These are phyloP conservation scores for Pichia norvegensis DNA, from an alignment of 1,139 yeast species.

Conservation along the genomic window DNA sequence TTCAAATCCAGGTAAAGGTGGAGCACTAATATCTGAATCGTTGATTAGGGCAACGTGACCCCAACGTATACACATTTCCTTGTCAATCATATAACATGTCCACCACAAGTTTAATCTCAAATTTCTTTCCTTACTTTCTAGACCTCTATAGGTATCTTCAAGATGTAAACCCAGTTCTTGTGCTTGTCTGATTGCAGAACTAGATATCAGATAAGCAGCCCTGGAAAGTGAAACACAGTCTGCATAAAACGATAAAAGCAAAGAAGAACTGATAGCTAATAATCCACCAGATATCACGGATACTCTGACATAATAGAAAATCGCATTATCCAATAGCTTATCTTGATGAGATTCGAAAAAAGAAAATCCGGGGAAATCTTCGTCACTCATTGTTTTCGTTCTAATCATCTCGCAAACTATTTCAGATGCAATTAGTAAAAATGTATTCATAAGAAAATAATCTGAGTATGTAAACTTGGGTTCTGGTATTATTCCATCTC, in stretches of 20 bases:
- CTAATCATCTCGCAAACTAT: slow-evolving; percentile 11
- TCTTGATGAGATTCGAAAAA: slow-evolving; percentile 14
- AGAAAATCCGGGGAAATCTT: slow-evolving; percentile 4
- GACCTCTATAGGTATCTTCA: slow-evolving; percentile 37
- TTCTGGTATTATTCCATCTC: slow-evolving; percentile 20
- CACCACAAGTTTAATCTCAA: slow-evolving; percentile 46
- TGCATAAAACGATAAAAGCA: slow-evolving; percentile 39
- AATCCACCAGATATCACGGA: slow-evolving; percentile 45
- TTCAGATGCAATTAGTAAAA: slow-evolving; percentile 17
- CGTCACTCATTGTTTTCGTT: not conserved
- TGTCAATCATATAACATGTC: slow-evolving; percentile 47
- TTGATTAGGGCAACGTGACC: slow-evolving; percentile 57
- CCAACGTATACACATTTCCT: slow-evolving; percentile 44
- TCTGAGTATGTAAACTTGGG: slow-evolving; percentile 23
- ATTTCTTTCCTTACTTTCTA: slow-evolving; percentile 34
- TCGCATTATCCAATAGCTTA: slow-evolving; percentile 28
- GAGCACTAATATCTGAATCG: slow-evolving; percentile 40
- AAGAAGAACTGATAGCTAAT: slow-evolving; percentile 41
- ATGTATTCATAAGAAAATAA: slow-evolving; percentile 23
- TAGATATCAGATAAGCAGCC: slow-evolving; percentile 36
- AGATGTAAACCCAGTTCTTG: slow-evolving; percentile 63
- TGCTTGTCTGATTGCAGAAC: slow-evolving; percentile 52
- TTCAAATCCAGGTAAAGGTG: slow-evolving; percentile 21
- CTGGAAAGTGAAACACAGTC: slow-evolving; percentile 39
- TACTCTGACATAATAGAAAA: slow-evolving; percentile 43